phyloP scores from a whole-genome alignment of 2,329 filamentous ascomycete species.

The Ophiostoma angusticollis region DNA sequence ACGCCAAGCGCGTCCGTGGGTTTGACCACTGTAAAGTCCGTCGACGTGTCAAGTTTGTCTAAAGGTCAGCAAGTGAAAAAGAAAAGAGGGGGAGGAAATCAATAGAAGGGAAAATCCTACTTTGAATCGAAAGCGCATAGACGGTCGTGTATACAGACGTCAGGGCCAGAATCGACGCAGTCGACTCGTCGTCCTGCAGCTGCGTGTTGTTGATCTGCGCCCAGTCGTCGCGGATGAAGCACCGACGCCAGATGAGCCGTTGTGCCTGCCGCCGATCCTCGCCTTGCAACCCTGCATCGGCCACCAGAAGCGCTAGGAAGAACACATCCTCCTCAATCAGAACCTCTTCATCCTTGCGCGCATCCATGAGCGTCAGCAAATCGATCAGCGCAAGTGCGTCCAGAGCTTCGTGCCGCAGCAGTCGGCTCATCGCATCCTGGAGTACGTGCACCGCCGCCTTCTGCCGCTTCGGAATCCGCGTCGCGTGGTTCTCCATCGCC shows the following conservation, averaged over 20 bases:
- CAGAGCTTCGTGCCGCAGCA: slow-evolving; percentile 62
- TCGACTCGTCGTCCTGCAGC: slow-evolving; percentile 56
- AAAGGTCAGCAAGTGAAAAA: slow-evolving; percentile 2
- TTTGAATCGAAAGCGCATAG: slow-evolving; percentile 47
- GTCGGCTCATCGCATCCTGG: slow-evolving; percentile 52
- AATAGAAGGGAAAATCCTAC: slow-evolving; percentile 42
- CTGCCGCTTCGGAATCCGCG: slow-evolving; percentile 43
- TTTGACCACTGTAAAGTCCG: slow-evolving; percentile 31
- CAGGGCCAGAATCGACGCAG: slow-evolving; percentile 46
- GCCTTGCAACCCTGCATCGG: slow-evolving; percentile 38
- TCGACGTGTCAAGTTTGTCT: slow-evolving; percentile 12
- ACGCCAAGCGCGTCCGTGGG: slow-evolving; percentile 46
- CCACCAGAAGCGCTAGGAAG: slow-evolving; percentile 55
- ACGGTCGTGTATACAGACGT: slow-evolving; percentile 61
- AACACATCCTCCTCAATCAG: slow-evolving; percentile 58
- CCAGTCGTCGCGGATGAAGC: slow-evolving; percentile 80
- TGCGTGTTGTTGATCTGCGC: slow-evolving; percentile 62
- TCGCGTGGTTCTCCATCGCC: slow-evolving; percentile 54
- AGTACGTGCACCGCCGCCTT: slow-evolving; percentile 59
- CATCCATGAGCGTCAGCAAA: slow-evolving; percentile 60
- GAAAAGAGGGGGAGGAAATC: slow-evolving; percentile 34
- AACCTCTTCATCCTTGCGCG: slow-evolving; percentile 27
- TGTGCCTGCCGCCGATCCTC: slow-evolving; percentile 46
- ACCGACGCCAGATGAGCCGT: slow-evolving; percentile 71
- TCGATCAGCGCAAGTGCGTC: slow-evolving; percentile 55